phyloP scores from a whole-genome alignment of 495 filamentous ascomycete genomes.

The Halenospora varia region DNA sequence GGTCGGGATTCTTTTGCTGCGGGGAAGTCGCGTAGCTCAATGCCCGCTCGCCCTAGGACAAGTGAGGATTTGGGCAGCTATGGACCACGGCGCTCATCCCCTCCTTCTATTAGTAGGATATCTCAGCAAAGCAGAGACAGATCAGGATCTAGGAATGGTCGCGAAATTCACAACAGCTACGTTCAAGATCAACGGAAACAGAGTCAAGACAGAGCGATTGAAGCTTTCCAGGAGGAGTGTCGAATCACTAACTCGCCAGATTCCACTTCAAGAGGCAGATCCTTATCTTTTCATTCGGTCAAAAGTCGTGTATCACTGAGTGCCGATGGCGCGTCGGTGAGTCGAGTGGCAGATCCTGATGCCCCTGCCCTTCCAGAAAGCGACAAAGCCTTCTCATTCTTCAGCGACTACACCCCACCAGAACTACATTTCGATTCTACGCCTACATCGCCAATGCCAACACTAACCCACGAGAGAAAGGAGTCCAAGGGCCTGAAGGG shows the following conservation, averaged over 20 bases:
- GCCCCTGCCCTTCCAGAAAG: neutral
- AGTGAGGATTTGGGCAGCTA: neutral
- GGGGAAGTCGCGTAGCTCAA: conserved; percentile 1
- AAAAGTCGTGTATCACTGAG: neutral
- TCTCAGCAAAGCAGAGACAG: neutral
- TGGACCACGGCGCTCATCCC: neutral
- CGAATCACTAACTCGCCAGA: neutral
- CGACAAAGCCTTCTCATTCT: neutral
- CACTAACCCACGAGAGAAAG: neutral
- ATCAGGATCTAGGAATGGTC: neutral
- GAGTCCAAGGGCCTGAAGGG: neutral
- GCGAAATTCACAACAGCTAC: neutral
- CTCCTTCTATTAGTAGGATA: neutral
- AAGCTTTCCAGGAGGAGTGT: neutral
- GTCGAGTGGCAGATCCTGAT: neutral
- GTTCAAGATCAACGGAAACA: conserved; percentile 1
- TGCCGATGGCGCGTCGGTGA: neutral
- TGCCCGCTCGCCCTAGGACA: neutral
- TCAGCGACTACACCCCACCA: conserved; percentile 1
- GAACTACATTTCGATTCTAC: neutral
- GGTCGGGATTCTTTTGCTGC: conserved; percentile 5
- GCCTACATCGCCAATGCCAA: neutral
- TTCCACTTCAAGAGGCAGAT: neutral
- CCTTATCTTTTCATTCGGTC: neutral
- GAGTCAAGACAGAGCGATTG: conserved; percentile 5